These are phyloP conservation scores for Leishmania tropica DNA, from an alignment of 208 protist species.

Conservation along the genomic window DNA sequence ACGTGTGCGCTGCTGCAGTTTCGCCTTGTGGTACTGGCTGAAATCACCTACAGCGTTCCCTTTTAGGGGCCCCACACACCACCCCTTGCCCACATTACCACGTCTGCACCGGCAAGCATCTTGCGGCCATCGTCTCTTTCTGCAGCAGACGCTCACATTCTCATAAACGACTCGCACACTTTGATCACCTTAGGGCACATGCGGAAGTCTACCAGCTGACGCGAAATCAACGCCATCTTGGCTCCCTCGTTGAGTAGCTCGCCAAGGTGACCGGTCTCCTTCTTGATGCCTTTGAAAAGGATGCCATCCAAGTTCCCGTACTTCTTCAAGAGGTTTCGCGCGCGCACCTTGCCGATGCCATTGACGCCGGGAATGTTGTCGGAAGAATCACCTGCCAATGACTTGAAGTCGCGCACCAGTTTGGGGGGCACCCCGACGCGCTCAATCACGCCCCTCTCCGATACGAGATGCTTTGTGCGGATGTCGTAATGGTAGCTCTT, in stretches of 20 bases:
- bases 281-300: slow-evolving; percentile 66
- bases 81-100: background rate
- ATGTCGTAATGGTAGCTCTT: slow-evolving; percentile 88
- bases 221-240: slow-evolving; percentile 65
- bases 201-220: slow-evolving; percentile 79
- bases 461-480: slow-evolving; percentile 87
- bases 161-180: slow-evolving; percentile 75
- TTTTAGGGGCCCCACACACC: background rate
- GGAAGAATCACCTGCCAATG: slow-evolving; percentile 79
- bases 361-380: slow-evolving; percentile 90
- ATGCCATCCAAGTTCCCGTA: slow-evolving; percentile 88
- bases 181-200: slow-evolving; percentile 82
- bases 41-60: background rate
- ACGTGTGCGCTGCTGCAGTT: background rate
- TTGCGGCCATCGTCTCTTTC: background rate
- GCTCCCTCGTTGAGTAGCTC: slow-evolving; percentile 57
- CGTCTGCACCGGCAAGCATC: background rate
- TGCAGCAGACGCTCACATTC: slow-evolving; percentile 31
- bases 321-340: slow-evolving; percentile 82
- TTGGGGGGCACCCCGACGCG: slow-evolving; percentile 83
- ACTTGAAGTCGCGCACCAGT: slow-evolving; percentile 88
- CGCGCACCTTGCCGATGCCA: slow-evolving; percentile 85
- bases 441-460: slow-evolving; percentile 79
- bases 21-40: background rate
- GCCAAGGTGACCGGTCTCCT: slow-evolving; percentile 60